Percentiles rank a stretch among this genome's conserved stretches.
Conservation (phyloP, 352 stramenopile species). For the Pythium sp. region DNA sequence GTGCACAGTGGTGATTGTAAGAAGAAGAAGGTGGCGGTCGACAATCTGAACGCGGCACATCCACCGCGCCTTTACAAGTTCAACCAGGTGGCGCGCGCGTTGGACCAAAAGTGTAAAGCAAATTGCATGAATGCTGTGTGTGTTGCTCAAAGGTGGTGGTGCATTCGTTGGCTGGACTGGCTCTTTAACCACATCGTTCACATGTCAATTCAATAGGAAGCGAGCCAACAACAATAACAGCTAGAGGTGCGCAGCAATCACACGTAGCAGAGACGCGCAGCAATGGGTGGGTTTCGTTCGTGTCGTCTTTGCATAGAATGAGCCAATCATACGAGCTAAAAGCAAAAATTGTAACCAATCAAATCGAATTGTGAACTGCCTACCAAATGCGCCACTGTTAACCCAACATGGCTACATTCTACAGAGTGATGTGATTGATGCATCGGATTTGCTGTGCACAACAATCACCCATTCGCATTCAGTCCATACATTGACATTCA, state of each 20-base stretch:
- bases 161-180: not conserved
- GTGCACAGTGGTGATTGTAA: not conserved
- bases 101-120: not conserved
- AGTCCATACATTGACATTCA: conserved; percentile 7
- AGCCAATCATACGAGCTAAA: not conserved
- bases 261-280: not conserved
- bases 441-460: not conserved
- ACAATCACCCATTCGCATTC: not conserved
- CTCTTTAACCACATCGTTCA: not conserved
- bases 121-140: not conserved
- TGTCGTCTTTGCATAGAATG: not conserved
- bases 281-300: not conserved
- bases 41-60: not conserved
- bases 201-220: not conserved
- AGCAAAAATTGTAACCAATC: not conserved
- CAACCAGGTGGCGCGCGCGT: not conserved
- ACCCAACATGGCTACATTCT: not conserved
- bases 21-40: not conserved
- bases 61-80: not conserved
- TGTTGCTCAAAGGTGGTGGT: not conserved
- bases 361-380: not conserved
- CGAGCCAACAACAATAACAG: not conserved
- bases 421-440: not conserved
- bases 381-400: not conserved
- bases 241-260: not conserved